Conservation (phyloP, 345 rosid species). For the Dipteronia dyeriana region DNA sequence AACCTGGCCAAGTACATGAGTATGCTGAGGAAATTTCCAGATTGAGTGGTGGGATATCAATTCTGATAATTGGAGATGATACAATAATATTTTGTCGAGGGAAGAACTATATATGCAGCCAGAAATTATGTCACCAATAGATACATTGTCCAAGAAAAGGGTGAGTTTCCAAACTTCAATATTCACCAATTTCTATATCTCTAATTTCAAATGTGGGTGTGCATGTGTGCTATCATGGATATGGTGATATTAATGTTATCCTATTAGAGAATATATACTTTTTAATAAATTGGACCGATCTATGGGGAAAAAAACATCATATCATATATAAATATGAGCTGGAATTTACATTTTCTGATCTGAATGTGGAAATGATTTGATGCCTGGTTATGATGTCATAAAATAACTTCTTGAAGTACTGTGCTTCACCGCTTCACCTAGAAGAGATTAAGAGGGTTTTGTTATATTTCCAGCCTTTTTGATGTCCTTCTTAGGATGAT, state of each 20-base stretch:
- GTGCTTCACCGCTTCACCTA: neutral
- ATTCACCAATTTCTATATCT: neutral
- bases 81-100: slow-evolving; percentile 33
- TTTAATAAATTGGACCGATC: no score
- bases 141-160: slow-evolving; percentile 84
- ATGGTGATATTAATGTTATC: neutral
- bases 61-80: slow-evolving; percentile 72
- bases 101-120: slow-evolving; percentile 41
- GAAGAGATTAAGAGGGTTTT: neutral
- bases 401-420: neutral
- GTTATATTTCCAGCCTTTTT: neutral
- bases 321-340: neutral
- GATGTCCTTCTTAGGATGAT: neutral
- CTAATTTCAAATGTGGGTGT: neutral
- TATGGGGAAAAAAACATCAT: neutral
- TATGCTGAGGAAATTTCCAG: slow-evolving; percentile 13
- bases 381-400: neutral
- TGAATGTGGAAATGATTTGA: neutral
- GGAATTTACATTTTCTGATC: neutral
- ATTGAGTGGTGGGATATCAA: slow-evolving; percentile 40
- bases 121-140: slow-evolving; percentile 83
- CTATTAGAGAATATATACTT: no score
- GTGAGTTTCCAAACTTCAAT: slow-evolving; percentile 30
- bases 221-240: neutral
- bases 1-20: slow-evolving; percentile 49